Conservation (phyloP, 305 asterid species). For the Solanum chacoense region DNA sequence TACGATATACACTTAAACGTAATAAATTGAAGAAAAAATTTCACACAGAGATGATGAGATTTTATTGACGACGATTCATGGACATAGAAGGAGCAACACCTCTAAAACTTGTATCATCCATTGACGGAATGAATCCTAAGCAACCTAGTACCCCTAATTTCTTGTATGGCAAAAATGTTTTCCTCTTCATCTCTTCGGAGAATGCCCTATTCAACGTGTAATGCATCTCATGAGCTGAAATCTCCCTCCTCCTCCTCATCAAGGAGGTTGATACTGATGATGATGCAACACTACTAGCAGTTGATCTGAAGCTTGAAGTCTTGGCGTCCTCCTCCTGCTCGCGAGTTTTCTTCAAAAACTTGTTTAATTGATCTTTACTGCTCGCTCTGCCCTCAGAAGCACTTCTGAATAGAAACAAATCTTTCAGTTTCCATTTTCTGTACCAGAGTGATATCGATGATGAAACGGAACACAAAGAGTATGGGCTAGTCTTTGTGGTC, state of each 20-base stretch:
- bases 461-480: conserved; percentile 1
- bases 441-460: conserved; percentile 42
- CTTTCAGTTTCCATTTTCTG: conserved; percentile 76
- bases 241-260: conserved; percentile 19
- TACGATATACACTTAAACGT: background rate
- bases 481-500: conserved; percentile 1
- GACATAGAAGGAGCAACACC: conserved; percentile 20
- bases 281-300: conserved; percentile 27
- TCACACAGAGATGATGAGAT: background rate
- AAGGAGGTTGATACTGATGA: conserved; percentile 35
- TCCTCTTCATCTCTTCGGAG: conserved; percentile 62
- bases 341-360: conserved; percentile 29
- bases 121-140: conserved; percentile 22
- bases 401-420: conserved; percentile 72
- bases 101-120: conserved; percentile 14
- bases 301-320: conserved; percentile 59
- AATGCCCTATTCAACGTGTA: conserved; percentile 48
- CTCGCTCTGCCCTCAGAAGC: conserved; percentile 72
- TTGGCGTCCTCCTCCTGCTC: conserved; percentile 27
- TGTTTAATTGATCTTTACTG: conserved; percentile 33
- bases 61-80: conserved; percentile 3
- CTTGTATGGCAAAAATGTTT: conserved; percentile 56
- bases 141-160: conserved; percentile 40
- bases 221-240: conserved; percentile 56
- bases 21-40: background rate